Conservation (phyloP, 768 basidiomycete genomes). For the Dioszegia aurantiaca region DNA sequence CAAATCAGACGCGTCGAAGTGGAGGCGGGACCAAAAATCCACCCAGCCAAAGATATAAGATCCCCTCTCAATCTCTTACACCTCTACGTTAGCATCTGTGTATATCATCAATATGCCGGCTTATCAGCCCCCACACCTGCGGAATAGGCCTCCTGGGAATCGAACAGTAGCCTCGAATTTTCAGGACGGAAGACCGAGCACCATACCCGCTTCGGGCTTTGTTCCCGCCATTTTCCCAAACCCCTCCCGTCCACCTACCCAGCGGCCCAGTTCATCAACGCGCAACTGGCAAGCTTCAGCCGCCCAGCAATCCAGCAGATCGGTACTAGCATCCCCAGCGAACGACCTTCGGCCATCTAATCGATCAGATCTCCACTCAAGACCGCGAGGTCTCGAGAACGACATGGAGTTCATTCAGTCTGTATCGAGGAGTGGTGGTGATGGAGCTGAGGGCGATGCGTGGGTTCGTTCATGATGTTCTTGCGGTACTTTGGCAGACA, state of each 20-base stretch:
- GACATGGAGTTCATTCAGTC: constrained; percentile 49
- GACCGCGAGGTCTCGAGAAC: background rate
- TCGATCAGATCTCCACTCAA: background rate
- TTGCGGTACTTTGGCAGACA: background rate
- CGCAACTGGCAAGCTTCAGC: background rate
- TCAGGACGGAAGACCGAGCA: background rate
- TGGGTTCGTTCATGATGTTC: constrained; percentile 31
- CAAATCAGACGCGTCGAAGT: constrained; percentile 4
- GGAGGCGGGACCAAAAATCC: constrained; percentile 4
- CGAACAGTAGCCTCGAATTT: background rate
- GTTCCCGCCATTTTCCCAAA: background rate
- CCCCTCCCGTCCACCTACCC: background rate
- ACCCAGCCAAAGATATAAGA: background rate
- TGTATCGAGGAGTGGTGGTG: constrained; percentile 48
- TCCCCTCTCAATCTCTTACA: background rate
- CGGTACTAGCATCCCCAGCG: constrained; percentile 27
- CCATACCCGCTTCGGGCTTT: background rate
- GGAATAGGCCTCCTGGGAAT: constrained; percentile 9
- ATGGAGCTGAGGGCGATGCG: constrained; percentile 50
- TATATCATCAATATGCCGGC: constrained; percentile 26
- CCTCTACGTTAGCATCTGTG: background rate
- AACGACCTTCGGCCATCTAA: constrained; percentile 21
- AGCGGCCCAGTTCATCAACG: background rate
- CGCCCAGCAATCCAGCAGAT: background rate
- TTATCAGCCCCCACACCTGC: constrained; percentile 25